Percentiles rank a stretch among this genome's conserved stretches.
phyloP scores from a whole-genome alignment of 805 yeast genomes.

The Candida railenensis region DNA sequence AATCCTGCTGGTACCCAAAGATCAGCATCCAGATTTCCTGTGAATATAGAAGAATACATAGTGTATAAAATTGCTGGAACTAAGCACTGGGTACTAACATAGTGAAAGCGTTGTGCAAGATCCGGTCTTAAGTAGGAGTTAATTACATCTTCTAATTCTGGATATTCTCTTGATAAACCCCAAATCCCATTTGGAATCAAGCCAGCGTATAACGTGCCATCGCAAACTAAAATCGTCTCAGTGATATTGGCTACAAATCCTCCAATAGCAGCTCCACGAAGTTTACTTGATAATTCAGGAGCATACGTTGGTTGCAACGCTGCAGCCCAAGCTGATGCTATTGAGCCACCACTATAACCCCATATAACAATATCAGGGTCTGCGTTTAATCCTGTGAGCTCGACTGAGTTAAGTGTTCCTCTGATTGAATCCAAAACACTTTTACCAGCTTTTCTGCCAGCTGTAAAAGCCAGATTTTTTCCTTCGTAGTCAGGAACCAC shows the following conservation, averaged over 20 bases:
- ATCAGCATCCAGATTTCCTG: too few species aligned
- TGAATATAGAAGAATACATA: neutral
- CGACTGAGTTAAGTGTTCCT: constrained; percentile 19
- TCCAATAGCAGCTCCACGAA: constrained; percentile 25
- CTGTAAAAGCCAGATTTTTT: constrained; percentile 27
- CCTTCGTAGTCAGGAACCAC: constrained; percentile 38
- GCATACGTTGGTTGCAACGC: constrained; percentile 36
- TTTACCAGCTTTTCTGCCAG: constrained; percentile 30
- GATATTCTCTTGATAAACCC: constrained; percentile 21
- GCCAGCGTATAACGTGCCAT: constrained; percentile 19
- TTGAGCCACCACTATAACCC: constrained; percentile 42
- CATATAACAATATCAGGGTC: constrained; percentile 23
- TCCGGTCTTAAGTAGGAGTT: neutral
- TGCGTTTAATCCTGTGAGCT: constrained; percentile 17
- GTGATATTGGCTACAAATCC: constrained; percentile 24
- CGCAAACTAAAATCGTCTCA: constrained; percentile 14
- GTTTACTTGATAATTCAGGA: constrained; percentile 26
- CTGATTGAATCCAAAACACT: constrained; percentile 30
- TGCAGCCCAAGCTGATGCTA: constrained; percentile 41
- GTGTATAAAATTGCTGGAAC: neutral
- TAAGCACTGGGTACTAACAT: neutral
- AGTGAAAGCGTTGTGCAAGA: too few species aligned
- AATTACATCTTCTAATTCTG: constrained; percentile 11
- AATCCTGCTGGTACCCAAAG: neutral
- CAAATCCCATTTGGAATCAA: constrained; percentile 17